Percentiles rank a stretch among this genome's conserved stretches.
Conservation (phyloP, 164 flowering plant genomes). For the Chimonanthus praecox region DNA sequence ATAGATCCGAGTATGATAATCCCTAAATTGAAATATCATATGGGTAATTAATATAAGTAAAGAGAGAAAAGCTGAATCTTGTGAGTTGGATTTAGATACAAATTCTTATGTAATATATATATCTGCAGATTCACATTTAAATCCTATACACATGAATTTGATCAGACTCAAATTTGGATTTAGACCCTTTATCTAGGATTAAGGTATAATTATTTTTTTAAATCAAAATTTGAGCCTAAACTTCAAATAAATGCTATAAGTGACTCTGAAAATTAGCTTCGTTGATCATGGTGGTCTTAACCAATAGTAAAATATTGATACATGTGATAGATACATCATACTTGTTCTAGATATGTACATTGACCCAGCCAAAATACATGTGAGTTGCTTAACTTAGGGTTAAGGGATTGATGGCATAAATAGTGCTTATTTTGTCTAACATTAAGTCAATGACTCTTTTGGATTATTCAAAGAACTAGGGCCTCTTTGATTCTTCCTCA, state of each 20-base stretch:
- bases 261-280: no score
- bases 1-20: no score
- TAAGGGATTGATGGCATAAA: background rate
- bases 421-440: background rate
- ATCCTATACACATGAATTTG: no score
- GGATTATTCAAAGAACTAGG: constrained; percentile 1
- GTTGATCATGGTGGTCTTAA: background rate
- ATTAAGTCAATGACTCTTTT: constrained; percentile 5
- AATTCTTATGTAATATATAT: no score
- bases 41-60: no score
- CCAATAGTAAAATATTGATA: background rate
- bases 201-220: background rate
- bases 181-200: no score
- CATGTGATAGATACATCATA: background rate
- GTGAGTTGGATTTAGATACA: no score
- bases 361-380: background rate
- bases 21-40: no score
- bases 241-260: background rate
- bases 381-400: background rate
- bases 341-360: background rate
- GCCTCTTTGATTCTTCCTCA: constrained; percentile 4
- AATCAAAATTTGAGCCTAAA: background rate
- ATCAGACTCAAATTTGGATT: no score
- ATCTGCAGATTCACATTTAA: no score
- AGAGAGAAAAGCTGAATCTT: no score